These are phyloP conservation scores for Prosopis cineraria DNA, from an alignment of 306 rosid species.

Conservation along the genomic window DNA sequence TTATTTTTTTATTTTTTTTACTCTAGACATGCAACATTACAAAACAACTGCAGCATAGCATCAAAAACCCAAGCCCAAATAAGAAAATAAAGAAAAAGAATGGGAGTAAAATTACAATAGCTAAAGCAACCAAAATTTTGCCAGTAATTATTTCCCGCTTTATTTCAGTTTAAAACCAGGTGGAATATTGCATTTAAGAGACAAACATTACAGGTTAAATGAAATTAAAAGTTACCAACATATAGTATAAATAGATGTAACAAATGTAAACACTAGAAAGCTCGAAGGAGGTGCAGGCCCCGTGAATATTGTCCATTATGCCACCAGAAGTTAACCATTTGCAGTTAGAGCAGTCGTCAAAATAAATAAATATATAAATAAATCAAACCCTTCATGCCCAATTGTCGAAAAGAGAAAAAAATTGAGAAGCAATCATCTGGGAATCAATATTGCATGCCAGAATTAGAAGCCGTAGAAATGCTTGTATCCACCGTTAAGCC, in stretches of 20 bases:
- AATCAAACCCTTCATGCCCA: too few species aligned
- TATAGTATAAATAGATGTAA: not conserved
- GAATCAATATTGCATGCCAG: constrained; percentile 21
- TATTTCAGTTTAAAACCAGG: constrained; percentile 15
- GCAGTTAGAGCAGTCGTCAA: constrained; percentile 27
- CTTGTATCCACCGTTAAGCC: constrained; percentile 15
- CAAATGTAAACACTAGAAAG: constrained; percentile 18
- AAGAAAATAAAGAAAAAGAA: not conserved
- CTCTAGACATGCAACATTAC: not conserved
- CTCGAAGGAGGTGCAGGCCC: not conserved
- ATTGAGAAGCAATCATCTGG: constrained; percentile 11
- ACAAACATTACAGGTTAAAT: constrained; percentile 3
- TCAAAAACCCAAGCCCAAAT: not conserved
- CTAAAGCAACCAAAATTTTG: not conserved
- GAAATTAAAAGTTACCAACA: not conserved
- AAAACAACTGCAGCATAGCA: constrained; percentile 25
- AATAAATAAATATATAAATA: not conserved
- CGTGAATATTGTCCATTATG: not conserved
- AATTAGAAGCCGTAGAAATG: constrained; percentile 31
- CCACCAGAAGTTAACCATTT: constrained; percentile 25
- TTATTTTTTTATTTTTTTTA: too few species aligned
- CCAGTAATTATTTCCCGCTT: constrained; percentile 4
- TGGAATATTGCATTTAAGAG: not conserved
- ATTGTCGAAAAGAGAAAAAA: constrained; percentile 4
- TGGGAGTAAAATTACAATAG: not conserved